phyloP scores from a whole-genome alignment of 176 grass and related monocot genomes.

The Olyra latifolia region DNA sequence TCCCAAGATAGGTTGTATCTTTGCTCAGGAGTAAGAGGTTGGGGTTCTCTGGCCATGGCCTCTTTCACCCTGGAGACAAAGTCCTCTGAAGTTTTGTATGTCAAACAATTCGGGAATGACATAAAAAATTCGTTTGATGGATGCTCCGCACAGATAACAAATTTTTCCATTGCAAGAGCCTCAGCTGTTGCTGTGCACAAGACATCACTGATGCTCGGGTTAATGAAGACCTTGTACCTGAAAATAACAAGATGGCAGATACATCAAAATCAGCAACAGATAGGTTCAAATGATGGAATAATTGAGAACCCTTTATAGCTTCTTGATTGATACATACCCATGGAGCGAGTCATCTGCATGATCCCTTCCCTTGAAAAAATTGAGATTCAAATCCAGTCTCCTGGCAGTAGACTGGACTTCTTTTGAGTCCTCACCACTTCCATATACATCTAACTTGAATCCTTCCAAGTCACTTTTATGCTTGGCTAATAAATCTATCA shows the following conservation, averaged over 20 bases:
- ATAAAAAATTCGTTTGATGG: conserved; percentile 81
- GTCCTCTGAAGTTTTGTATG: conserved; percentile 70
- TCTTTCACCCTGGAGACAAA: conserved; percentile 64
- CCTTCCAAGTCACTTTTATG: conserved; percentile 60
- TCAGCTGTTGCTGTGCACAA: conserved; percentile 89
- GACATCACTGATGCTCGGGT: conserved; percentile 81
- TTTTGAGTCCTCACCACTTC: conserved; percentile 68
- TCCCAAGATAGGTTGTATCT: conserved; percentile 76
- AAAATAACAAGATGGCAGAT: neutral
- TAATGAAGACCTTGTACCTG: conserved; percentile 87
- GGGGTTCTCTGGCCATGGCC: conserved; percentile 67
- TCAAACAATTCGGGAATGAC: conserved; percentile 74
- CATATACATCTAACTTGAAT: conserved; percentile 74
- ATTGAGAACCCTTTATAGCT: neutral
- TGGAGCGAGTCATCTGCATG: conserved; percentile 80
- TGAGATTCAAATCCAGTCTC: conserved; percentile 69
- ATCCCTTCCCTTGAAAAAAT: conserved; percentile 75
- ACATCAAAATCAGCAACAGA: conserved; percentile 12
- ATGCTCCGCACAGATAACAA: conserved; percentile 83
- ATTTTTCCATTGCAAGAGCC: conserved; percentile 88
- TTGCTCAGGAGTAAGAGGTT: conserved; percentile 62
- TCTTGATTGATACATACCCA: conserved; percentile 41
- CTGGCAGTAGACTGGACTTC: conserved; percentile 61
- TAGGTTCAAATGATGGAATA: neutral
- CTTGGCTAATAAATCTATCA: conserved; percentile 73